Evolutionary conservation across 768 basidiomycete species (phyloP).

Genomic region (Auriscalpium orientale): DNA sequence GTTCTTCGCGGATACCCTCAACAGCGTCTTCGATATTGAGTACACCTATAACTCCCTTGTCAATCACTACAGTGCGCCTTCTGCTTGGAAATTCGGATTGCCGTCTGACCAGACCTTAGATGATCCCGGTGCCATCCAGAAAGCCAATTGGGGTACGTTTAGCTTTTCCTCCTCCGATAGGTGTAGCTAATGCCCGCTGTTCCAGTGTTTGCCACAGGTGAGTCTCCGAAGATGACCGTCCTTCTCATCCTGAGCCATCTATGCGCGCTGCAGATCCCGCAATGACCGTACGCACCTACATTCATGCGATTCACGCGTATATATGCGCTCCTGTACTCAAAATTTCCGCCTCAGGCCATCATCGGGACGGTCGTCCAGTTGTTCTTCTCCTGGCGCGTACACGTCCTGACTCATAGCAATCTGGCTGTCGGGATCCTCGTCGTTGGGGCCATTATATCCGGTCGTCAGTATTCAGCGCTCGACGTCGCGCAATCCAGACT

Average conservation of each 20-base stretch:
- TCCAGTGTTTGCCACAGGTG: conserved; percentile 5
- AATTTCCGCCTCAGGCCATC: not conserved
- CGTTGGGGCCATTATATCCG: not conserved
- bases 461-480: not conserved
- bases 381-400: conserved; percentile 10
- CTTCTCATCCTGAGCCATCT: not conserved
- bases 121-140: conserved; percentile 1
- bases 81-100: not conserved
- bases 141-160: conserved; percentile 6
- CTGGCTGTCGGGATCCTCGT: not conserved
- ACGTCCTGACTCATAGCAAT: conserved; percentile 1
- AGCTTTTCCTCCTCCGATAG: too few relatives aligned
- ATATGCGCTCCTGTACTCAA: not conserved
- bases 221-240: not conserved
- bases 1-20: conserved; percentile 6
- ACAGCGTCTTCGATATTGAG: conserved; percentile 6
- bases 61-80: conserved; percentile 5
- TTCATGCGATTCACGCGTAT: not conserved
- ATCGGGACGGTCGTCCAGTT: conserved; percentile 7
- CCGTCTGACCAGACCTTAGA: not conserved
- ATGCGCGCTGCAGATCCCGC: conserved; percentile 3
- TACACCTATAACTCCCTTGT: conserved; percentile 6
- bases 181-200: not conserved
- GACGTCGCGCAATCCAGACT: not conserved
- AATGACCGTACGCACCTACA: not conserved